phyloP scores from a whole-genome alignment of 1,284 basidiomycete species.

The Ganoderma lingzhi region DNA sequence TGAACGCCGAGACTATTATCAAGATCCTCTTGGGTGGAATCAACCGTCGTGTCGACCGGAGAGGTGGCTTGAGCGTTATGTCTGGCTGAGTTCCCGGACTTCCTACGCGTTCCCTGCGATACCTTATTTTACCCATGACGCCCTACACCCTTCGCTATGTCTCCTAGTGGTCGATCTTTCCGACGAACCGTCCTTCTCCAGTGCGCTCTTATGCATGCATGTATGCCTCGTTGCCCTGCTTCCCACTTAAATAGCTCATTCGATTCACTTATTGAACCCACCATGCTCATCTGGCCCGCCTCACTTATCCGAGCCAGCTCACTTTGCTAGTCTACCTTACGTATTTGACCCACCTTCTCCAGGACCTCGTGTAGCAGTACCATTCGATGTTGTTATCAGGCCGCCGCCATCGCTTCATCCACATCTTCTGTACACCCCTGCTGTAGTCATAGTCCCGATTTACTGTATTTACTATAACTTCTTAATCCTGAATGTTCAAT shows the following conservation, averaged over 20 bases:
- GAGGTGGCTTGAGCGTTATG: slow-evolving; percentile 40
- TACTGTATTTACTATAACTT: not conserved
- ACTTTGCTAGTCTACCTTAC: not conserved
- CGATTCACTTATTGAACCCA: not conserved
- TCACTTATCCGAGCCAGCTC: not conserved
- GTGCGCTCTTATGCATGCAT: not conserved
- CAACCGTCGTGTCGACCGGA: slow-evolving; percentile 59
- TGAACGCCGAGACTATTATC: slow-evolving; percentile 53
- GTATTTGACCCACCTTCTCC: not conserved
- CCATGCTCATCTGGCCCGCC: not conserved
- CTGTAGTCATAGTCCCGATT: not conserved
- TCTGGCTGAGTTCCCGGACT: slow-evolving; percentile 6
- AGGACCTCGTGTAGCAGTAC: not conserved
- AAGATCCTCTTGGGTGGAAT: slow-evolving; percentile 69
- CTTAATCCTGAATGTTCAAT: not conserved
- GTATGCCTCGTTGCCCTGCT: not conserved
- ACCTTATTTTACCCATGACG: not conserved
- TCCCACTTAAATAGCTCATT: not conserved
- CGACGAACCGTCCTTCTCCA: not conserved
- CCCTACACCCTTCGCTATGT: not conserved
- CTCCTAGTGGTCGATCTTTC: not conserved
- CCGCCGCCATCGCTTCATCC: not conserved
- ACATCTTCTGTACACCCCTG: slow-evolving; percentile 2
- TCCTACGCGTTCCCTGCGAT: not conserved
- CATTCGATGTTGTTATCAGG: slow-evolving; percentile 1